Evolutionary conservation across 495 filamentous ascomycete species (phyloP).

Genomic region (Penicillium daleae): DNA sequence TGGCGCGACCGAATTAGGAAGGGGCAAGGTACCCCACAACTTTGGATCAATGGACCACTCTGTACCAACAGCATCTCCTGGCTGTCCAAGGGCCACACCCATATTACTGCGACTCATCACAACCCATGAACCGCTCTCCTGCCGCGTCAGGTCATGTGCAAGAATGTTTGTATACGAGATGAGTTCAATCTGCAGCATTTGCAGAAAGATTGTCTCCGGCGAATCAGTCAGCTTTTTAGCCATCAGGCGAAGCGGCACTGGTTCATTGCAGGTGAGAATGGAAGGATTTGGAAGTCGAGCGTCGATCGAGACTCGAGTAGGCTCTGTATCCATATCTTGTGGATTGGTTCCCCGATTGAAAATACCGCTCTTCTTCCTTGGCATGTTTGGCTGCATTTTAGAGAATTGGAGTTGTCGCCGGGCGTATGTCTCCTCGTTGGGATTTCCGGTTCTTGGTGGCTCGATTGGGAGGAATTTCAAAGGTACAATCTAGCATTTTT

Average conservation of each 20-base stretch:
- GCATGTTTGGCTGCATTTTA: conserved; percentile 33
- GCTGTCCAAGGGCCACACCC: conserved; percentile 59
- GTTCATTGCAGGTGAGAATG: conserved; percentile 85
- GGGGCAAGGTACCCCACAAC: conserved; percentile 67
- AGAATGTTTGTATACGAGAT: conserved; percentile 76
- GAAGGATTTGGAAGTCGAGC: conserved; percentile 84
- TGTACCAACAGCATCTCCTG: conserved; percentile 61
- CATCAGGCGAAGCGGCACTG: conserved; percentile 79
- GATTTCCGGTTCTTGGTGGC: conserved; percentile 69
- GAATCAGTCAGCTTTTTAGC: conserved; percentile 71
- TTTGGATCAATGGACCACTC: conserved; percentile 67
- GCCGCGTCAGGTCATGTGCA: conserved; percentile 70
- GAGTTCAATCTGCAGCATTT: conserved; percentile 78
- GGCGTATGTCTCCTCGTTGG: conserved; percentile 80
- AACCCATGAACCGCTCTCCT: conserved; percentile 69
- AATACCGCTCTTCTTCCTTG: conserved; percentile 56
- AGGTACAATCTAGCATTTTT: conserved; percentile 47
- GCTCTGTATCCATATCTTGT: conserved; percentile 27
- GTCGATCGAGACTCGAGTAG: conserved; percentile 68
- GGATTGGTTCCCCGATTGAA: conserved; percentile 50
- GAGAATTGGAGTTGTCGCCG: conserved; percentile 78
- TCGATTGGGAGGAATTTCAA: conserved; percentile 94
- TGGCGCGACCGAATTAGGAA: conserved; percentile 85
- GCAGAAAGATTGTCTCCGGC: conserved; percentile 68
- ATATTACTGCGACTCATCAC: conserved; percentile 70